These are phyloP conservation scores for Saitozyma sp. DNA, from an alignment of 768 basidiomycete genomes.

Conservation along the genomic window DNA sequence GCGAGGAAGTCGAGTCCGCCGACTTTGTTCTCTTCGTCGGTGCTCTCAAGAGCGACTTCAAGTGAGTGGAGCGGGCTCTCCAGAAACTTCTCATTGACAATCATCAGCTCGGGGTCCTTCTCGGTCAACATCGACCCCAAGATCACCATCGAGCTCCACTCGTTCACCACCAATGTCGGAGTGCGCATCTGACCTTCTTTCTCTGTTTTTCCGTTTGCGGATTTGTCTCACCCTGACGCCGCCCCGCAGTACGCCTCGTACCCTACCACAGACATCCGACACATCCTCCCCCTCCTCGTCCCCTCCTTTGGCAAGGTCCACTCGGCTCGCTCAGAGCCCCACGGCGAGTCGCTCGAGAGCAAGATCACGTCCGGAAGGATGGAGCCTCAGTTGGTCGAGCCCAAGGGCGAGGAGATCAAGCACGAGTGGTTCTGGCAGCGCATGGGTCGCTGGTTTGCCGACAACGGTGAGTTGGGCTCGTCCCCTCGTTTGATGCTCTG, in stretches of 20 bases:
- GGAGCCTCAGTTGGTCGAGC: constrained; percentile 8
- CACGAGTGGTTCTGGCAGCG: constrained; percentile 86
- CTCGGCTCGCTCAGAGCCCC: constrained; percentile 1
- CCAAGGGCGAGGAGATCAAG: constrained; percentile 59
- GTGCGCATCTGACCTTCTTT: constrained; percentile 10
- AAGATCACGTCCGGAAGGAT: constrained; percentile 11
- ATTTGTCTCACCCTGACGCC: too few relatives aligned
- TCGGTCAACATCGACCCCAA: constrained; percentile 49
- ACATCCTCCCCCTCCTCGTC: constrained; percentile 47
- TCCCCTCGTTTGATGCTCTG: not conserved
- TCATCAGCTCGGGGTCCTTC: constrained; percentile 49
- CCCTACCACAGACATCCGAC: constrained; percentile 50
- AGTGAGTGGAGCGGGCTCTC: constrained; percentile 26
- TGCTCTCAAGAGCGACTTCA: constrained; percentile 52
- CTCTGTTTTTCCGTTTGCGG: too few relatives aligned
- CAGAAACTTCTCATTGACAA: not conserved
- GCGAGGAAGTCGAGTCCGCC: constrained; percentile 48
- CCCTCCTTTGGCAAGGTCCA: constrained; percentile 30
- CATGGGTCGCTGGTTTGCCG: constrained; percentile 68
- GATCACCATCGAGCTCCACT: constrained; percentile 51
- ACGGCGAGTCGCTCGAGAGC: constrained; percentile 33
- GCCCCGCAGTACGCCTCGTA: constrained; percentile 42
- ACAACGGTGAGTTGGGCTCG: constrained; percentile 57
- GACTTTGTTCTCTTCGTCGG: constrained; percentile 52
- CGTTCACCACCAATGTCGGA: constrained; percentile 46